These are phyloP conservation scores for Rubroboletus satanas DNA, from an alignment of 768 basidiomycete species.

Conservation along the genomic window DNA sequence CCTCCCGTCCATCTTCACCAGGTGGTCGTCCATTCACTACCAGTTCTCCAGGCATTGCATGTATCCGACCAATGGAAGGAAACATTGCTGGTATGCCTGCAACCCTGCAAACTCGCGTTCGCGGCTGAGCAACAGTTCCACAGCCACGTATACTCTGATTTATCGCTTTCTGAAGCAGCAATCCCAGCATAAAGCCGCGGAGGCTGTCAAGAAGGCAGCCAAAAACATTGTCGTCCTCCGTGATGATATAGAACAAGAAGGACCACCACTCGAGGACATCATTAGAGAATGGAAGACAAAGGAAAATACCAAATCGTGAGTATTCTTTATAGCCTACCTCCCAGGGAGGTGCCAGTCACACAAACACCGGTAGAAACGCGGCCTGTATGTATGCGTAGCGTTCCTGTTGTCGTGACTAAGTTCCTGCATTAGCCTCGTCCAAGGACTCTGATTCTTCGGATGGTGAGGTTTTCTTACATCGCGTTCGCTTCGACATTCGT, in stretches of 20 bases:
- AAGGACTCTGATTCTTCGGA: slow-evolving; percentile 26
- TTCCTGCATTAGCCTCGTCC: slow-evolving; percentile 17
- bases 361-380: slow-evolving; percentile 9
- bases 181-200: slow-evolving; percentile 66
- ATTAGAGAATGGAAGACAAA: slow-evolving; percentile 58
- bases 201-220: slow-evolving; percentile 70
- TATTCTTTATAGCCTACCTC: not conserved
- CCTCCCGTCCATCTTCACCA: not conserved
- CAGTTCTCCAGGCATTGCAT: not conserved
- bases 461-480: slow-evolving; percentile 13
- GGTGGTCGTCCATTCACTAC: not conserved
- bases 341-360: slow-evolving; percentile 3
- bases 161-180: slow-evolving; percentile 67
- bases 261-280: slow-evolving; percentile 61
- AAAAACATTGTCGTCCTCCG: slow-evolving; percentile 58
- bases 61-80: slow-evolving; percentile 39
- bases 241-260: slow-evolving; percentile 45
- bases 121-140: slow-evolving; percentile 2
- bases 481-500: not conserved
- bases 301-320: slow-evolving; percentile 31
- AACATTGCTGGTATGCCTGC: slow-evolving; percentile 48
- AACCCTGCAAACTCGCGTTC: not conserved
- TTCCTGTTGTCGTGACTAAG: slow-evolving; percentile 5
- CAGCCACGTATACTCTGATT: slow-evolving; percentile 75
- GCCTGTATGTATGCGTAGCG: slow-evolving; percentile 22